Evolutionary conservation across 306 rosid species (phyloP).

Genomic region (Acacia confusa): DNA sequence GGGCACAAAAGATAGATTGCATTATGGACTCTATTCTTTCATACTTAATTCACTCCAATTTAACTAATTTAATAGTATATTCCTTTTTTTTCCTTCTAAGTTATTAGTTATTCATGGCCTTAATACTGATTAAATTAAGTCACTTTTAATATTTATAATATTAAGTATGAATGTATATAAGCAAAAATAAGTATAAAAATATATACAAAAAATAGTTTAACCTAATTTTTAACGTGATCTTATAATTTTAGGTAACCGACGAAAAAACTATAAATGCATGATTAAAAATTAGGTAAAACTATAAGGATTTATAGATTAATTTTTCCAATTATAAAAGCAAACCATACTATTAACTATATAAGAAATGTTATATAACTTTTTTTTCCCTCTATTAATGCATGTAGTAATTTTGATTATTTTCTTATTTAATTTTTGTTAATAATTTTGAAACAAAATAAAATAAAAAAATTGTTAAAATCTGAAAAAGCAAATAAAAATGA

Average conservation of each 20-base stretch:
- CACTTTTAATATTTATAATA: no score
- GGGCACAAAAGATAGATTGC: conserved; percentile 15
- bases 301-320: no score
- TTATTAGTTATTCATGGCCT: no score
- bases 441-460: not conserved
- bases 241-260: no score
- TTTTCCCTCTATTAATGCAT: not conserved
- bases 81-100: no score
- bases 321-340: not conserved
- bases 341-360: not conserved
- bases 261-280: no score
- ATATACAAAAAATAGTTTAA: not conserved
- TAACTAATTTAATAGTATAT: no score
- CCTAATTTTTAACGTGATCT: no score
- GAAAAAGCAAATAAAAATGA: not conserved
- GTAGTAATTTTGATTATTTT: not conserved
- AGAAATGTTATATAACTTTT: not conserved
- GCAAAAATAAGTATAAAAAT: not conserved
- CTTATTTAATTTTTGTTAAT: not conserved
- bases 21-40: conserved; percentile 4
- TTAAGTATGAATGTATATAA: not conserved
- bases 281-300: not conserved
- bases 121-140: no score
- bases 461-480: not conserved
- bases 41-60: conserved; percentile 18